Base-by-base conservation (phyloP, 208 protist genomes). In the Crithidia brevicula region DNA sequence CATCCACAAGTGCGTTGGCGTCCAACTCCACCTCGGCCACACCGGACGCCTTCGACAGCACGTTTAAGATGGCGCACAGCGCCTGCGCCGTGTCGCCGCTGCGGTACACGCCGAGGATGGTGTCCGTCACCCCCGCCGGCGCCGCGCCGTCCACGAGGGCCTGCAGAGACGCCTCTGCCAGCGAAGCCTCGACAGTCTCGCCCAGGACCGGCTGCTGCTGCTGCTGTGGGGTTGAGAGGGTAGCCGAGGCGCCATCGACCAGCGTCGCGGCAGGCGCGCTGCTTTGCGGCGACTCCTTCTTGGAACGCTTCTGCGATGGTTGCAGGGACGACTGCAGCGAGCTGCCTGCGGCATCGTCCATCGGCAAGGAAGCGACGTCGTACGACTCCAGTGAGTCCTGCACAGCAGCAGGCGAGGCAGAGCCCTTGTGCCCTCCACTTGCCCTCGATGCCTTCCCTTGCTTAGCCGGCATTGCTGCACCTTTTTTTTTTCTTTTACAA, bases 21-120 rank as follows among this genome's bases (percentile, higher is more conserved):
- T 91, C 85, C 30, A 95, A 64, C 79, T 95, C 89, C 16, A 85
- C 89, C 28, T 91, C 74, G 1, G 58, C 75, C 13, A 89, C 87
- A n/a, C 92, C 92, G 1, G 87, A 82, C 18, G 86, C 87, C 70
- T 88, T 91, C 23, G 78, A 74, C 16, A 95, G 46, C 13, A 93
- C 52, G 75, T 93, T 93, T 30, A 96, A 63, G n/a, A 96, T 33
- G 2, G 68, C 78, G 56, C 82, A 90, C n/a, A 93, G 75, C 22
- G 85, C 81, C 3, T 46, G 60, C 42, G 75, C 74, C 22, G 36
- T 59, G 45, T 72, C 75, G 5, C 73, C 74, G 13, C 67, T 60
- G 23, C 70, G 72, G 74, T 93, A 94, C n/a, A 87, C 80, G 16
- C 79, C 49, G 18, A 93, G 61, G 31, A 94, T 20, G 20, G 59